Evolutionary conservation across 164 flowering plant species (phyloP), one percentile per base, ranked within the genome.

Genomic region (Magnolia officinalis): DNA sequence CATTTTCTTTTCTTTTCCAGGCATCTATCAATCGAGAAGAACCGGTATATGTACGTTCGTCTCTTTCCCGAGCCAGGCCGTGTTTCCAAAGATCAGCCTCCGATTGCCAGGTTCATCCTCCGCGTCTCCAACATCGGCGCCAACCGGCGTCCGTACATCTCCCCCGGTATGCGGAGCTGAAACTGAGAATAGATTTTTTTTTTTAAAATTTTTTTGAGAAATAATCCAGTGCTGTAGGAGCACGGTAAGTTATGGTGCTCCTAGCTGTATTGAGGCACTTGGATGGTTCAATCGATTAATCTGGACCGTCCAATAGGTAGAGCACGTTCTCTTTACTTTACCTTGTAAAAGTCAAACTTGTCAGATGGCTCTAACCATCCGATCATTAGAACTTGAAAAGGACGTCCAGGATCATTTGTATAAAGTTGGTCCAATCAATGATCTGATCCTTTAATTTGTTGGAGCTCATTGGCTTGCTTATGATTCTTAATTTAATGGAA

Each of bases 1-100:
- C 19, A 29, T 29, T 9, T 20, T 50, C 37, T n/a, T 50, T 11
- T 16, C 70, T 13, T 14, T 21, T 69, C 13, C 73, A 95, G 98
- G 98, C 84, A 89, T 75, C 78, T 95, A 67, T 88, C 97, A 0
- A 79, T 93, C 0, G 97, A 95, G 87, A 95, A 87, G 89, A 90
- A 88, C 79, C 89, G 97, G 58, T 86, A 87, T 78, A 70, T 90
- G 70, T 88, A 86, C 79, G 78, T 95, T 45, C 89, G 94, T 23
- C 74, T 95, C 19, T 91, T 90, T 73, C 98, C 97, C 0, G 97
- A 95, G 80, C 89, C 89, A 0, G 83, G 90, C 24, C 81, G 88
- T n/a, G 64, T 78, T 0, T 78, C 90, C 1, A 93, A 89, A 63
- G 98, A 93, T 37, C 96, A 95, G 82, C 94, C 97, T 66, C 97